Base-by-base conservation (phyloP, 1,284 basidiomycete species). In the Pseudozyma sp. region DNA sequence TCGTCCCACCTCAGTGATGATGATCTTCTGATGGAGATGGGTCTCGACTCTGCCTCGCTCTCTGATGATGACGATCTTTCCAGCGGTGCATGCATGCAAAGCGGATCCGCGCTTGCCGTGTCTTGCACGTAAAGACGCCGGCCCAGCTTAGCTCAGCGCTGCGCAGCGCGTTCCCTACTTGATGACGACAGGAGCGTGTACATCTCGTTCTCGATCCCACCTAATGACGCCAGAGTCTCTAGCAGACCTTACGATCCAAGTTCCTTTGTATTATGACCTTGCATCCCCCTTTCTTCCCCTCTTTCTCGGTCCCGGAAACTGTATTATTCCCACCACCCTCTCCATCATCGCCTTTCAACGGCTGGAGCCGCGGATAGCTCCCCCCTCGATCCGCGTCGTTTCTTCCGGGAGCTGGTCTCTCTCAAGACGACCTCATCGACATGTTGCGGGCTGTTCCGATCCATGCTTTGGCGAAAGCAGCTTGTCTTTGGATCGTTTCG, bases 1-100 rank as follows among this genome's bases (percentile, higher is more conserved):
- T 77, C 77, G 17, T 77, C 77, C 5, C 75, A 77, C 57, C 54
- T 77, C 17, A 77, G 72, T 8, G 68, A 74, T 6, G 59, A 71
- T 29, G 77, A 79, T 31, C 43, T 73, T 30, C 53, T 58, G 2
- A 48, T 68, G 43, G 61, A 73, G 43, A 60, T 73, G 57, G 59
- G 59, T 11, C 54, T 71, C 31, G 63, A 62, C 44, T 55, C 59
- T 40, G 59, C 68, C 37, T 58, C 68, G 37, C 50, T 71, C 43
- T 65, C 62, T 5, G 68, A 70, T n/a, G 54, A 54, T 5, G 61
- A 56, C 10, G 57, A 56, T 45, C 46, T 40, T n/a, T n/a, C 53
- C 1, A 46, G 11, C 34, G 37, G 48, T 29, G 47, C 62, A 9
- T 53, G 35, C 35, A n/a, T 45, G 16, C 59, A 59, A 46, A 9